Conservation (phyloP, 2,329 filamentous ascomycete genomes). For the Epichloe coenophiala region DNA sequence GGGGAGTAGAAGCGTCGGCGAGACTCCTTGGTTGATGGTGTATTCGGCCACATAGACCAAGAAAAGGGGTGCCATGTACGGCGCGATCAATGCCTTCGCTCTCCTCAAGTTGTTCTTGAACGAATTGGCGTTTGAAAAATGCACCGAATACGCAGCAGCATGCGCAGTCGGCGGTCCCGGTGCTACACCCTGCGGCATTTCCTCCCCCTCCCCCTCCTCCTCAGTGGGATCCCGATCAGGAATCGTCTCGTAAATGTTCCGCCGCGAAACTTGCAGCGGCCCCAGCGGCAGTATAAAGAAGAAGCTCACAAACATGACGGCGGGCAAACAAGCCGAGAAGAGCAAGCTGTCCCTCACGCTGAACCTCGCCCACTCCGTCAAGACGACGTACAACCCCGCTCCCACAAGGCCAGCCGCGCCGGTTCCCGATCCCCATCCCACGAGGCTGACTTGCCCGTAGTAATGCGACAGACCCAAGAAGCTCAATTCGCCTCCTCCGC, state of each 20-base stretch:
- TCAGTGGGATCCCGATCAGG: slow-evolving; percentile 26
- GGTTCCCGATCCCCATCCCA: slow-evolving; percentile 85
- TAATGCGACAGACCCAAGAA: slow-evolving; percentile 88
- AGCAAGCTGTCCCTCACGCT: slow-evolving; percentile 63
- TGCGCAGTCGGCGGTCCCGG: slow-evolving; percentile 27
- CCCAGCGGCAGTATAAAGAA: slow-evolving; percentile 64
- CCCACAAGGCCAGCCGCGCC: slow-evolving; percentile 80
- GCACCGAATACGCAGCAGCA: slow-evolving; percentile 26
- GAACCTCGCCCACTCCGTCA: slow-evolving; percentile 69
- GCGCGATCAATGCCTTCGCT: slow-evolving; percentile 56
- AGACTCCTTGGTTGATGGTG: slow-evolving; percentile 90
- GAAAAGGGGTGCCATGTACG: slow-evolving; percentile 78
- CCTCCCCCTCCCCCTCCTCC: slow-evolving; percentile 11
- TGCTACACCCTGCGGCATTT: slow-evolving; percentile 7
- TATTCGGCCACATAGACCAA: slow-evolving; percentile 95
- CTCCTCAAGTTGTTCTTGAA: slow-evolving; percentile 47
- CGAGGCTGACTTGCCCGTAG: slow-evolving; percentile 76
- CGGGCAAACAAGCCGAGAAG: slow-evolving; percentile 64
- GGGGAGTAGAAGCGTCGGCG: slow-evolving; percentile 81
- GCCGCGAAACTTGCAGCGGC: slow-evolving; percentile 38
- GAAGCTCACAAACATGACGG: slow-evolving; percentile 75
- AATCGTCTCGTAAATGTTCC: slow-evolving; percentile 41
- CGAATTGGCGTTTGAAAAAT: slow-evolving; percentile 14
- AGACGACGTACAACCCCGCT: slow-evolving; percentile 72
- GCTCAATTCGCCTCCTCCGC: slow-evolving; percentile 77